phyloP scores from a whole-genome alignment of 805 yeast species.

The Yueomyces sp. region DNA sequence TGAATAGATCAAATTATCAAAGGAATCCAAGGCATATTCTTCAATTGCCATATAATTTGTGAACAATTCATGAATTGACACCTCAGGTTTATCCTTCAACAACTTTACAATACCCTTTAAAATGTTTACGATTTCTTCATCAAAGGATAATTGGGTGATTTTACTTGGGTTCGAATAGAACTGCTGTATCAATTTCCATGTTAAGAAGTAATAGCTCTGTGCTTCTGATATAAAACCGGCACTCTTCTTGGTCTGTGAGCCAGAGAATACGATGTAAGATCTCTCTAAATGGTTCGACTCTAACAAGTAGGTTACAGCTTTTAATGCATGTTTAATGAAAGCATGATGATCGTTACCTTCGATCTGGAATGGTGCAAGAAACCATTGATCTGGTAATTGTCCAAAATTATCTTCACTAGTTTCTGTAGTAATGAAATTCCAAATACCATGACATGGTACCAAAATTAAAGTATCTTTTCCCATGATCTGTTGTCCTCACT shows the following conservation, averaged over 20 bases:
- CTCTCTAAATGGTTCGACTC: conserved; percentile 10
- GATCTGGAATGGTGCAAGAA: conserved; percentile 48
- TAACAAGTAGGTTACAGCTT: conserved; percentile 28
- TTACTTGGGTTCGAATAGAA: neutral
- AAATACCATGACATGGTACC: conserved; percentile 53
- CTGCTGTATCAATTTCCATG: conserved; percentile 20
- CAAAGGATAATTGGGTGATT: conserved; percentile 1
- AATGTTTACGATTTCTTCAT: conserved; percentile 3
- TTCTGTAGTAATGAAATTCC: conserved; percentile 21
- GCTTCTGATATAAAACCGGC: conserved; percentile 51
- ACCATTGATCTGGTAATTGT: conserved; percentile 42
- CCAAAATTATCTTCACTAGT: conserved; percentile 30
- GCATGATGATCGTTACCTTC: conserved; percentile 58
- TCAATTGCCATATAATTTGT: conserved; percentile 33
- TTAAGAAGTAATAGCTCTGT: conserved; percentile 38
- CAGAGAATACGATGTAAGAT: conserved; percentile 36
- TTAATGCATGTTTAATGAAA: conserved; percentile 47
- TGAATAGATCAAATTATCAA: conserved; percentile 60
- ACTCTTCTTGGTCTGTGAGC: conserved; percentile 56
- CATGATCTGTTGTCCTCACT: neutral
- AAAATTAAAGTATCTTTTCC: conserved; percentile 26
- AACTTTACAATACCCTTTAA: neutral
- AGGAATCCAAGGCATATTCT: conserved; percentile 68
- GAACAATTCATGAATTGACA: conserved; percentile 8
- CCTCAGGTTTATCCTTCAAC: conserved; percentile 1